Evolutionary conservation across 116 monocot species (phyloP).

Genomic region (Zostera marina): DNA sequence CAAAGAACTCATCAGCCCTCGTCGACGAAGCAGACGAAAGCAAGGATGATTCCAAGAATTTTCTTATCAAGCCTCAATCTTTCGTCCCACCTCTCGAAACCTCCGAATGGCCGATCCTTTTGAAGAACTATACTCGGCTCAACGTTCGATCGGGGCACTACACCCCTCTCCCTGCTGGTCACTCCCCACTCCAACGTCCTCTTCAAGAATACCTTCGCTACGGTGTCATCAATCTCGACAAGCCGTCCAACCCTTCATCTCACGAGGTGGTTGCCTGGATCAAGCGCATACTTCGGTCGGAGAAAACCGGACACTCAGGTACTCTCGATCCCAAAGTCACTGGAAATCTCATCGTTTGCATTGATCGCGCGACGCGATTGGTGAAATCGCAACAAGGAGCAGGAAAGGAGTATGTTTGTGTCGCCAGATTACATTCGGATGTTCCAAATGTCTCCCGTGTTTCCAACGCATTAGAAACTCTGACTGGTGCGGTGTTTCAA

Average conservation of each 20-base stretch:
- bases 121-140: constrained; percentile 78
- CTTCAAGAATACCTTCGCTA: constrained; percentile 58
- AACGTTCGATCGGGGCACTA: constrained; percentile 93
- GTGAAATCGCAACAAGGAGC: constrained; percentile 98
- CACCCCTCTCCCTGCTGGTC: constrained; percentile 74
- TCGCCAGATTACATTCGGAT: constrained; percentile 59
- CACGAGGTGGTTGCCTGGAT: constrained; percentile 99
- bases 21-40: not conserved
- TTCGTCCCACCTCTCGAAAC: constrained; percentile 54
- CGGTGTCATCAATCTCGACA: constrained; percentile 94
- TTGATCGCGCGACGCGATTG: constrained; percentile 89
- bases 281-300: constrained; percentile 68
- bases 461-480: constrained; percentile 63
- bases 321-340: constrained; percentile 96
- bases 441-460: constrained; percentile 43
- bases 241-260: constrained; percentile 89
- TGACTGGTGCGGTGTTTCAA: constrained; percentile 96
- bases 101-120: constrained; percentile 71
- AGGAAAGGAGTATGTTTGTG: constrained; percentile 93
- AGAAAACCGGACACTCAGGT: constrained; percentile 88
- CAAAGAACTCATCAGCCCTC: not conserved
- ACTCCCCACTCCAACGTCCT: constrained; percentile 76
- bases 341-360: constrained; percentile 91
- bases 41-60: constrained; percentile 9
- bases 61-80: constrained; percentile 65